Conservation (phyloP, 257 asterid species). For the Anisodus acutangulus region DNA sequence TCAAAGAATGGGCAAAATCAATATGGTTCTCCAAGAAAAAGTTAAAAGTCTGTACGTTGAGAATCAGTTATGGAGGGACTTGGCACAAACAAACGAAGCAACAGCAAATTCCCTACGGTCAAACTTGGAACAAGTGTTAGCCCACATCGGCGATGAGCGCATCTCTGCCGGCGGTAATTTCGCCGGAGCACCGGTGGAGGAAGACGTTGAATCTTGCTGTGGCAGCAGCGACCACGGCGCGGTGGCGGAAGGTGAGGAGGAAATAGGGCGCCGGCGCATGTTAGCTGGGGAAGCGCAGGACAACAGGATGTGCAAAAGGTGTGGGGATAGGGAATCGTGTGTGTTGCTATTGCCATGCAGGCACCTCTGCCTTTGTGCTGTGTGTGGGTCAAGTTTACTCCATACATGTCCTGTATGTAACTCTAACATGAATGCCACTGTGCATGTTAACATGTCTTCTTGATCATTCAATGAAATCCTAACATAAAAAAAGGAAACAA, state of each 20-base stretch:
- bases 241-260: constrained; percentile 27
- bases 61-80: constrained; percentile 67
- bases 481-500: background rate
- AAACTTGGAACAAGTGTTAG: constrained; percentile 66
- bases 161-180: constrained; percentile 31
- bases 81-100: constrained; percentile 84
- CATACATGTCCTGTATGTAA: constrained; percentile 74
- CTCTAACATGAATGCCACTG: constrained; percentile 65
- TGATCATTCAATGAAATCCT: constrained; percentile 25
- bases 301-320: constrained; percentile 51
- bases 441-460: constrained; percentile 70
- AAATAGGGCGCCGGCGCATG: background rate
- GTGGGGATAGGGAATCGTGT: constrained; percentile 71
- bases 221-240: constrained; percentile 55
- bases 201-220: constrained; percentile 73
- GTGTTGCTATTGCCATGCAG: constrained; percentile 84
- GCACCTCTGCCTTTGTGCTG: constrained; percentile 72
- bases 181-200: constrained; percentile 44
- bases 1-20: constrained; percentile 59
- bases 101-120: constrained; percentile 66
- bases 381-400: constrained; percentile 61
- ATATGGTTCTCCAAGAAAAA: constrained; percentile 61
- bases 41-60: constrained; percentile 57
- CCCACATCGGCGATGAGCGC: constrained; percentile 51
- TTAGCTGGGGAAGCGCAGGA: constrained; percentile 27